Evolutionary conservation across 371 early-diverging fungal genomes (phyloP), one percentile per base, ranked within the genome.

Genomic region (Blyttiomyces sp.): DNA sequence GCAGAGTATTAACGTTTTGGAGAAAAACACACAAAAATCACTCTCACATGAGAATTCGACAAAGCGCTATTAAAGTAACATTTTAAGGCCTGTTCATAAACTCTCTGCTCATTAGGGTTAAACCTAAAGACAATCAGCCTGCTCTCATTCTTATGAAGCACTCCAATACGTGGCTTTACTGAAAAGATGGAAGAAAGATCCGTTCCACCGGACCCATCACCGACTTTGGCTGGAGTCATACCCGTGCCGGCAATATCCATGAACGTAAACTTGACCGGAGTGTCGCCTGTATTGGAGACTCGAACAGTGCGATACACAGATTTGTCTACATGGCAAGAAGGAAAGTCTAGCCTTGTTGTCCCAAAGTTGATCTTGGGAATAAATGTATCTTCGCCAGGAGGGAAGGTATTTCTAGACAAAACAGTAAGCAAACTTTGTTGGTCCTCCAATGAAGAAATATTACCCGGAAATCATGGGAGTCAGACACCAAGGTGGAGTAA

Each of bases 401-500:
- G 55, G 54, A 77, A 77, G 0, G 78, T 77, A 64, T 77, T 77
- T n/a, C 75, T 75, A 39, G 16, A 46, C 1, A 57, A 49, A 49
- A 0, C 27, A 60, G 19, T 49, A 54, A 28, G 21, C 36, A 46
- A 21, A 53, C 30, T 4, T 45, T 59, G 4, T 5, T 5, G 33
- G 54, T 6, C n/a, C 4, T 43, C 7, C 31, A 30, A 30, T 9
- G 7, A 23, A 19, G 3, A 35, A 32, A 34, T 46, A 30, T 21
- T 59, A 76, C 78, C 79, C 80, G 26, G 71, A 67, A 6, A 80
- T 62, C 23, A 59, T 57, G 2, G 74, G 73, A 19, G 76, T 76
- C 26, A 81, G 57, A 43, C 76, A 75, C 73, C 73, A 75, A 4
- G 79, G 70, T 9, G 79, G 81, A 0, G 79, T 79, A 43, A 81